phyloP scores from a whole-genome alignment of 1,284 basidiomycete genomes.

The Ceratobasidium sp. region DNA sequence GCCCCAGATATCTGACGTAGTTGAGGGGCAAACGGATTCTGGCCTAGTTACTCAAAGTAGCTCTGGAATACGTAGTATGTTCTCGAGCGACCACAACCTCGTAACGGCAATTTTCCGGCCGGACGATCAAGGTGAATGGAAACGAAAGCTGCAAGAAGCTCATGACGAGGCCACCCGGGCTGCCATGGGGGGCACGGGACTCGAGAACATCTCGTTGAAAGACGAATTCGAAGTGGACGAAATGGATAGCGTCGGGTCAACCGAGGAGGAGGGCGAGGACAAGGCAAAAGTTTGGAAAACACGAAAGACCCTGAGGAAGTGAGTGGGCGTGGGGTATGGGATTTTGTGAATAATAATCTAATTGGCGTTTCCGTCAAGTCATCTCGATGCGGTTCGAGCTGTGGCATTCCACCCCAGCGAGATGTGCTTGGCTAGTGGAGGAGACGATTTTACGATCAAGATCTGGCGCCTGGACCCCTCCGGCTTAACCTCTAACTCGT shows the following conservation, averaged over 20 bases:
- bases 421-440: conserved; percentile 86
- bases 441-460: conserved; percentile 96
- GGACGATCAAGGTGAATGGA: conserved; percentile 85
- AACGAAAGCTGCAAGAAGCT: conserved; percentile 64
- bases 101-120: conserved; percentile 88
- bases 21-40: not conserved
- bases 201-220: conserved; percentile 53
- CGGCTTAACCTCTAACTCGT: conserved; percentile 76
- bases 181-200: conserved; percentile 12
- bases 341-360: conserved; percentile 45
- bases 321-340: conserved; percentile 55
- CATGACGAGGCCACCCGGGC: conserved; percentile 42
- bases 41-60: not conserved
- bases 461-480: conserved; percentile 89
- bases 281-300: conserved; percentile 83
- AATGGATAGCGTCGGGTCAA: conserved; percentile 57
- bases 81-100: conserved; percentile 61
- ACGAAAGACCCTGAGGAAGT: conserved; percentile 87
- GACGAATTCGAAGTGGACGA: conserved; percentile 63
- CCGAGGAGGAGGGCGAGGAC: conserved; percentile 72
- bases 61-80: conserved; percentile 6
- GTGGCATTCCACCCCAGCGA: conserved; percentile 88
- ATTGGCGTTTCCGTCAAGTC: conserved; percentile 63
- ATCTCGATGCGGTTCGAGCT: conserved; percentile 92
- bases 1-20: not conserved